Conservation (phyloP, 495 filamentous ascomycete species). For the Symbiotaphrina buchneri region DNA sequence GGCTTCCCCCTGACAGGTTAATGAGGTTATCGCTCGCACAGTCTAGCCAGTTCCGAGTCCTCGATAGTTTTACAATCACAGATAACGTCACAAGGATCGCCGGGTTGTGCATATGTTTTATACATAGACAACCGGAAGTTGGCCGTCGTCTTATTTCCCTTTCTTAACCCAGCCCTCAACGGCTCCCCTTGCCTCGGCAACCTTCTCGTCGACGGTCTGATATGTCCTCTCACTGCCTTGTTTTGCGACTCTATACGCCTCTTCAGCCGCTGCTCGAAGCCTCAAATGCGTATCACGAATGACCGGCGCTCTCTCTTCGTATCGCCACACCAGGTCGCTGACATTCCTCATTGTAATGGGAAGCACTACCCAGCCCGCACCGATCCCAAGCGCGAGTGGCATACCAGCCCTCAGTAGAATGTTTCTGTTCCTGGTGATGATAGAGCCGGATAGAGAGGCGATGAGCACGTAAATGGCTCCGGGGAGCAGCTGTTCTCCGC, state of each 20-base stretch:
- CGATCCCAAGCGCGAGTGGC: constrained; percentile 19
- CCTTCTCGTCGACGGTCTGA: constrained; percentile 55
- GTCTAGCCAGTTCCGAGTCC: too few species aligned
- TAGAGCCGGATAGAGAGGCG: constrained; percentile 76
- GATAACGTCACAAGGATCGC: too few species aligned
- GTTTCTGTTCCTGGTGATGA: constrained; percentile 66
- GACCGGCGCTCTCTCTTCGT: constrained; percentile 66
- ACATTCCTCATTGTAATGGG: constrained; percentile 47
- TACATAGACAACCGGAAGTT: too few species aligned
- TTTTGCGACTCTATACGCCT: constrained; percentile 43
- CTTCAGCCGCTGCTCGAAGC: constrained; percentile 38
- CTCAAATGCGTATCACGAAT: constrained; percentile 56
- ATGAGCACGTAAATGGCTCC: constrained; percentile 79
- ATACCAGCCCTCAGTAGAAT: constrained; percentile 50
- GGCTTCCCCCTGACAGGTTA: too few species aligned
- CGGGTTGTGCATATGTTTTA: too few species aligned
- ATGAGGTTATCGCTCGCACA: too few species aligned
- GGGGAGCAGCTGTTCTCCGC: constrained; percentile 65
- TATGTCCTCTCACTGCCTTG: constrained; percentile 47
- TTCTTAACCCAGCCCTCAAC: constrained; percentile 81
- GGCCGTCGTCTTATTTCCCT: constrained; percentile 52
- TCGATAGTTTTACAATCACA: too few species aligned
- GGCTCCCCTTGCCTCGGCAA: constrained; percentile 43
- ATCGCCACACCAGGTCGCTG: constrained; percentile 60
- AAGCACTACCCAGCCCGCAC: constrained; percentile 14